Conservation (phyloP, 257 asterid species). For the Petunia secreta region DNA sequence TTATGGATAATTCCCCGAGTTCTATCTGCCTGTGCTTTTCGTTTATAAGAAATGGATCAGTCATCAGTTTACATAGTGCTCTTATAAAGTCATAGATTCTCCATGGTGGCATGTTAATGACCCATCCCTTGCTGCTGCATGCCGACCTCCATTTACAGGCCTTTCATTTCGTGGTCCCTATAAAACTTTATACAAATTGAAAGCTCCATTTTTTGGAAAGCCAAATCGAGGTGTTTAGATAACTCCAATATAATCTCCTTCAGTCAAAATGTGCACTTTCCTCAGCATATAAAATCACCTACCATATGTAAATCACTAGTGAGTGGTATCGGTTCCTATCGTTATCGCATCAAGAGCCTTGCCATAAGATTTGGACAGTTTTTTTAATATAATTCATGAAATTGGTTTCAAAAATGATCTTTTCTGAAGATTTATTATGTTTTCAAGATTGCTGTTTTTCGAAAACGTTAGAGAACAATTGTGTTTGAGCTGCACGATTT, state of each 20-base stretch:
- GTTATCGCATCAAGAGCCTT: neutral
- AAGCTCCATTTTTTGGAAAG: neutral
- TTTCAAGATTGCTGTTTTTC: neutral
- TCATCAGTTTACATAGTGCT: conserved; percentile 17
- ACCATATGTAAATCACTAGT: conserved; percentile 16
- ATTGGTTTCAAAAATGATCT: neutral
- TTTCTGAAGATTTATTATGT: too few relatives aligned
- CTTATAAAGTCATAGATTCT: neutral
- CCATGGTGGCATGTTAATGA: neutral
- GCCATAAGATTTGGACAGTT: neutral
- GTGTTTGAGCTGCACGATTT: neutral
- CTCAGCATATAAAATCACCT: neutral
- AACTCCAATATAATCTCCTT: neutral
- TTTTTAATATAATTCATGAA: neutral
- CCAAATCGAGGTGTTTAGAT: neutral
- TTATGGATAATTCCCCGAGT: neutral
- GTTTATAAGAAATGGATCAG: neutral
- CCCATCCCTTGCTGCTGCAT: conserved; percentile 1
- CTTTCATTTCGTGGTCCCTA: conserved; percentile 3
- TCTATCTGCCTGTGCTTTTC: conserved; percentile 15
- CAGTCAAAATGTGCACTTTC: neutral
- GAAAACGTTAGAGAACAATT: neutral
- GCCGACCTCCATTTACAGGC: conserved; percentile 15
- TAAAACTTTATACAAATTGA: neutral
- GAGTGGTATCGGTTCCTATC: neutral